These are phyloP conservation scores for Aspergillus ibericus DNA, from an alignment of 2,329 filamentous ascomycete genomes.

Conservation along the genomic window DNA sequence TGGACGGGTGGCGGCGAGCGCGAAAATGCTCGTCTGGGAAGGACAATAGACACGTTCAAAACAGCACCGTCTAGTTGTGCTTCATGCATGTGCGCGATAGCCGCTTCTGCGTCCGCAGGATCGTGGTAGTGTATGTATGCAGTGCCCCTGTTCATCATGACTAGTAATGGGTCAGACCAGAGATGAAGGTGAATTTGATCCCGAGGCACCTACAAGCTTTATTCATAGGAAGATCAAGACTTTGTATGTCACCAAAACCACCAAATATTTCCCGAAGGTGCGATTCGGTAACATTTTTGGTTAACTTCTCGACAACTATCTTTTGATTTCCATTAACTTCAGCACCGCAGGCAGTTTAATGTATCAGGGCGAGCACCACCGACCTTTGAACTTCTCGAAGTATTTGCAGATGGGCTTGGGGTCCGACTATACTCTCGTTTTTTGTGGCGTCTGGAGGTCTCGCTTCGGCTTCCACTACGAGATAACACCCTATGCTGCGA, in stretches of 20 bases:
- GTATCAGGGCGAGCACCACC: background rate
- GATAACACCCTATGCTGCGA: slow-evolving; percentile 31
- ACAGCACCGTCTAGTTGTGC: slow-evolving; percentile 83
- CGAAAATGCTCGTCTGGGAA: slow-evolving; percentile 80
- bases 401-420: slow-evolving; percentile 24
- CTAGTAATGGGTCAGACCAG: slow-evolving; percentile 46
- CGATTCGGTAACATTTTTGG: slow-evolving; percentile 86
- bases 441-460: slow-evolving; percentile 33
- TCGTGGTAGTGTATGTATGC: slow-evolving; percentile 86
- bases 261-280: slow-evolving; percentile 93
- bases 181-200: background rate
- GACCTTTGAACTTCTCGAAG: slow-evolving; percentile 41
- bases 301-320: slow-evolving; percentile 95
- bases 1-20: slow-evolving; percentile 72
- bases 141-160: slow-evolving; percentile 85
- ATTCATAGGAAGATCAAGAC: slow-evolving; percentile 88
- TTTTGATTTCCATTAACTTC: slow-evolving; percentile 38
- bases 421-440: slow-evolving; percentile 33
- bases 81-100: slow-evolving; percentile 97
- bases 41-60: slow-evolving; percentile 84
- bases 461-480: slow-evolving; percentile 34
- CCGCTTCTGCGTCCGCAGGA: slow-evolving; percentile 76
- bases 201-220: slow-evolving; percentile 64
- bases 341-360: background rate
- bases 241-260: slow-evolving; percentile 78